A percentile compares a stretch with the other conserved stretches of the same genome.
These are phyloP conservation scores for Coccomyxa sp. DNA, from an alignment of 139 green algal species.

Conservation along the genomic window DNA sequence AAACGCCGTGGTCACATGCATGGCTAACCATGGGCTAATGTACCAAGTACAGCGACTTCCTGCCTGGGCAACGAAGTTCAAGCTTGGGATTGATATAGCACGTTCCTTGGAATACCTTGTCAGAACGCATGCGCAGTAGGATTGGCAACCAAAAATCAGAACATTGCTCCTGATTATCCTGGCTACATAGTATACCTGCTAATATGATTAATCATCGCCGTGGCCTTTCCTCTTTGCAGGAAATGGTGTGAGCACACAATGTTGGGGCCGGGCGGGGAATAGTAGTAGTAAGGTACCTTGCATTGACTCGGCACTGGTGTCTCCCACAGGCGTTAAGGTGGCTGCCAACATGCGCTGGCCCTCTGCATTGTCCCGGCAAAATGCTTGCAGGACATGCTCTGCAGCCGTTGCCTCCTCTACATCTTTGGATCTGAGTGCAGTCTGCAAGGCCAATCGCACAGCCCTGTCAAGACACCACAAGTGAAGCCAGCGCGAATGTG, in stretches of 20 bases:
- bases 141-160: too few relatives aligned
- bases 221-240: too few relatives aligned
- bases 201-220: too few relatives aligned
- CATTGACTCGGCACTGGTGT: too few relatives aligned
- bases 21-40: background rate
- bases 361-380: slow-evolving; percentile 38
- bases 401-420: slow-evolving; percentile 6
- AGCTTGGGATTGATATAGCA: too few relatives aligned
- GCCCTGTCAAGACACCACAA: background rate
- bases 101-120: background rate
- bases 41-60: too few relatives aligned
- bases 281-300: too few relatives aligned
- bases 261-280: too few relatives aligned
- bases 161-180: too few relatives aligned
- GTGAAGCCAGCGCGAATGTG: background rate
- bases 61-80: background rate
- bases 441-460: background rate
- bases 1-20: background rate
- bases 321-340: slow-evolving; percentile 2
- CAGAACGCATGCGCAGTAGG: too few relatives aligned
- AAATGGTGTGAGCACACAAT: too few relatives aligned
- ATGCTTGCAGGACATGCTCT: slow-evolving; percentile 29
- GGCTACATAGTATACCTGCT: too few relatives aligned
- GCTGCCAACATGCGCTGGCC: slow-evolving; percentile 33
- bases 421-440: background rate